Base-by-base conservation (phyloP, 331 rosid species). In the Spiraea crenata region DNA sequence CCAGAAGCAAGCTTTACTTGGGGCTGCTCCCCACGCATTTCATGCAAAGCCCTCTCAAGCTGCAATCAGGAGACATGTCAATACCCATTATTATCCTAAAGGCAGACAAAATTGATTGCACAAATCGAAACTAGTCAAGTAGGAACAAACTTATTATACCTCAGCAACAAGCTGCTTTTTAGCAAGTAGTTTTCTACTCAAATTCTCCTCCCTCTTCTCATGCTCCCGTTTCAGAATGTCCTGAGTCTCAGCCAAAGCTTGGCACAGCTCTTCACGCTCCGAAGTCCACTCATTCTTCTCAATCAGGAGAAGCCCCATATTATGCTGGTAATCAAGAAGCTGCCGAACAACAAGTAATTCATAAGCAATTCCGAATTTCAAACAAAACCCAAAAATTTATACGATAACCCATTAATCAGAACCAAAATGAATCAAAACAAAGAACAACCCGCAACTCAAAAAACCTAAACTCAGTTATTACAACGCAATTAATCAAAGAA, bases 221-320 rank as follows among this genome's bases (percentile, higher is more conserved):
- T 86, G 87, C 70, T 91, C 96, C 20, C 97, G 91, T 44, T 95
- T 88, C 52, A 91, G 83, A 67, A 91, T 92, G 85, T 91, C 97
- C 73, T 79, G 78, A 59, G 86, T 91, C 81, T 89, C 99, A 9
- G 79, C 82, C 49, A 91, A 73, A 69, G 82, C 87, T 75, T 89
- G 88, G 61, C 76, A 75, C 74, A 86, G 52, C 71, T 83, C 86
- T 70, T 89, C 88, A 55, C 67, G 79, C 86, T 87, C 78, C 19
- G 83, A 81, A 64, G 72, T 72, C 93, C 96, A 91, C 45, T 86
- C 90, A 68, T 81, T 87, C 84, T 89, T 91, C 88, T 95, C 96
- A 19, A 91, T 81, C 81, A 95, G 75, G 11, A 95, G 82, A 81
- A 95, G 93, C 57, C 99, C 99, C 95, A 95, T 86, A 77, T 81